These are phyloP conservation scores for Claviceps fusiformis DNA, from an alignment of 2,329 filamentous ascomycete species.

Conservation along the genomic window DNA sequence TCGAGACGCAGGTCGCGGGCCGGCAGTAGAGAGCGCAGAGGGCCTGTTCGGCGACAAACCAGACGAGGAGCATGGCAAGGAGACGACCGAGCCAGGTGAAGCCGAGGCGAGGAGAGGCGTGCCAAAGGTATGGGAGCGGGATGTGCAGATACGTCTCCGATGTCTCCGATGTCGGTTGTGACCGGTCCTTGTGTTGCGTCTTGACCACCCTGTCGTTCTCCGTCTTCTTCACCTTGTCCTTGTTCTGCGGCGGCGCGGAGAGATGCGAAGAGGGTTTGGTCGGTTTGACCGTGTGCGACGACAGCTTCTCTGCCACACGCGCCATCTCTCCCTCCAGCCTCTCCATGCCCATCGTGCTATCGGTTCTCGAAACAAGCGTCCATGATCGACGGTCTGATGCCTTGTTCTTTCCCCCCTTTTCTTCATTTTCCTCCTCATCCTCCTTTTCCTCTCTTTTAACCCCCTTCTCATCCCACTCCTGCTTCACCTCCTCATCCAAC, in stretches of 20 bases:
- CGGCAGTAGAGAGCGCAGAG: slow-evolving; percentile 43
- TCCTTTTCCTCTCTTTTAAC: slow-evolving; percentile 4
- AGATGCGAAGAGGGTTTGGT: slow-evolving; percentile 1
- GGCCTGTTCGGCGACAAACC: slow-evolving; percentile 39
- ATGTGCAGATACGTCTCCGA: slow-evolving; percentile 28
- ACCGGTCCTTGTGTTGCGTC: slow-evolving; percentile 1
- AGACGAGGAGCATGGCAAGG: slow-evolving; percentile 30
- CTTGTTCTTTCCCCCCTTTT: slow-evolving; percentile 3
- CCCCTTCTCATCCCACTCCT: slow-evolving; percentile 5
- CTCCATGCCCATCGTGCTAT: slow-evolving; percentile 41
- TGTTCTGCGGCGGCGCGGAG: background rate
- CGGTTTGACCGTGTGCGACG: too few relatives aligned
- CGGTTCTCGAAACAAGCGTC: slow-evolving; percentile 35
- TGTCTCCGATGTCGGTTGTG: slow-evolving; percentile 6
- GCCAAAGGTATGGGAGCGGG: slow-evolving; percentile 33
- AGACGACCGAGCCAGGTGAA: slow-evolving; percentile 35
- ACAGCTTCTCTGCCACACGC: slow-evolving; percentile 21
- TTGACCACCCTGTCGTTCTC: background rate
- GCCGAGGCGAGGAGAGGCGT: slow-evolving; percentile 27
- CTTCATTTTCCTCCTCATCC: too few relatives aligned
- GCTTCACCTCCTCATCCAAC: slow-evolving; percentile 1
- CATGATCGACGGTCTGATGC: slow-evolving; percentile 27
- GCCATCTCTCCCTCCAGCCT: slow-evolving; percentile 39
- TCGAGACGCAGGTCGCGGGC: slow-evolving; percentile 32
- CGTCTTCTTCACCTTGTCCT: background rate